A percentile compares a stretch with the other conserved stretches of the same genome.
Evolutionary conservation across 352 stramenopile genomes (phyloP).

Genomic region (Globisporangium cylindrosporum): DNA sequence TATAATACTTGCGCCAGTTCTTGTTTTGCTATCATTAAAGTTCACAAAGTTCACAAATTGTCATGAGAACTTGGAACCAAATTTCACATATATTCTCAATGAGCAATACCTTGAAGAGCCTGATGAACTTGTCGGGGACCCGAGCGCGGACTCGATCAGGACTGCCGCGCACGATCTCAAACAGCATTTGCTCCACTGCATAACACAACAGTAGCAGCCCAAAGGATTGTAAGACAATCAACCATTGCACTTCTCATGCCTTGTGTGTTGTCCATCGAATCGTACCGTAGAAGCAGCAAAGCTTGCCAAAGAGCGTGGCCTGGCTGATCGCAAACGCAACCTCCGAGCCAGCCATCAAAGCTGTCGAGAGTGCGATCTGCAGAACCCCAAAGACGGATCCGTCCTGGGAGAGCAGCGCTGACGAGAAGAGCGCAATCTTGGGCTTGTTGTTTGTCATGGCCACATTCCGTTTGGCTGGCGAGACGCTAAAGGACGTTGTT

Average conservation of each 20-base stretch:
- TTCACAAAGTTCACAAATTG: neutral
- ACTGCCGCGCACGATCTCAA: conserved; percentile 57
- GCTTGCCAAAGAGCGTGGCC: conserved; percentile 29
- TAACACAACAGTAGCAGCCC: neutral
- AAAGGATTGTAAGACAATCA: neutral
- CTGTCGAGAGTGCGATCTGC: conserved; percentile 41
- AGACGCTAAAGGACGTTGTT: neutral
- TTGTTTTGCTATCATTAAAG: conserved; percentile 42
- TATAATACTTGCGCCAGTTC: conserved; percentile 72
- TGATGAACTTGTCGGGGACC: conserved; percentile 44
- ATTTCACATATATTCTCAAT: neutral
- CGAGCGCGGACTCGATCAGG: conserved; percentile 44
- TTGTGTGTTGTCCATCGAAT: neutral
- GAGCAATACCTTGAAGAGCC: conserved; percentile 50
- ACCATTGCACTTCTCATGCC: neutral
- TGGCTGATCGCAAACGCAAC: conserved; percentile 2
- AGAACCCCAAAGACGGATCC: conserved; percentile 48
- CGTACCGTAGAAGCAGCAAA: conserved; percentile 48
- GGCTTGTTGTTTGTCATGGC: conserved; percentile 10
- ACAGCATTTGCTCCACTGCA: conserved; percentile 60
- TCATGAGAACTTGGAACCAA: neutral
- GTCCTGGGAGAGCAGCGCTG: conserved; percentile 37
- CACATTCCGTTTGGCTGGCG: neutral
- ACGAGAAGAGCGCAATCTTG: conserved; percentile 39
- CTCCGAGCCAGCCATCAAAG: conserved; percentile 12